Evolutionary conservation across 2,329 filamentous ascomycete genomes (phyloP).

Genomic region (Penicillium sp.): DNA sequence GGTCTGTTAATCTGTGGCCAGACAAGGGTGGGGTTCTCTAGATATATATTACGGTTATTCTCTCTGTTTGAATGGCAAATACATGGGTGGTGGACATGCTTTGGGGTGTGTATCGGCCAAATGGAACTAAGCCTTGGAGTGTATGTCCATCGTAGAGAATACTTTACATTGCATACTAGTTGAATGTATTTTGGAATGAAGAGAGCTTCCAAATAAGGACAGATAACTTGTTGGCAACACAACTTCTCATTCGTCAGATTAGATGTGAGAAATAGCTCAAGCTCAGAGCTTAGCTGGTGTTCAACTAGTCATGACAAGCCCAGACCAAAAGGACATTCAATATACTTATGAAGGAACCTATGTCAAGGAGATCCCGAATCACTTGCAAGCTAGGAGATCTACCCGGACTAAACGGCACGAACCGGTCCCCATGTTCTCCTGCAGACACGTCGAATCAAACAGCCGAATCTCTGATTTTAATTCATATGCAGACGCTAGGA

Average conservation of each 20-base stretch:
- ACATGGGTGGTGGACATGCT: background rate
- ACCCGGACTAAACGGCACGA: too few species aligned
- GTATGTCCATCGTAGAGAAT: background rate
- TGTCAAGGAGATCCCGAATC: too few species aligned
- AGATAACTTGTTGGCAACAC: background rate
- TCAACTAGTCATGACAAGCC: background rate
- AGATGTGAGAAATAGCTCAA: background rate
- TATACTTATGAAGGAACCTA: background rate
- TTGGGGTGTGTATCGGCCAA: background rate
- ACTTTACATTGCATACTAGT: background rate
- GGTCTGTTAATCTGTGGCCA: background rate
- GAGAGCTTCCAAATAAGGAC: background rate
- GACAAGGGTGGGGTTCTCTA: accelerated
- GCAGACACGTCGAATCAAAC: background rate
- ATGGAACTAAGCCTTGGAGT: background rate
- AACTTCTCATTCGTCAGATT: background rate
- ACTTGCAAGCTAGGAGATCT: background rate
- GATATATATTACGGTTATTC: background rate
- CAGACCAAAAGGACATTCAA: background rate
- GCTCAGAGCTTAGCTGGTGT: background rate
- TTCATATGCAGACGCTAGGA: background rate
- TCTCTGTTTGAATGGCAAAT: background rate
- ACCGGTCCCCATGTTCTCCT: background rate
- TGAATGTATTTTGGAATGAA: background rate
- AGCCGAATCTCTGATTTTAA: background rate